Base-by-base conservation (phyloP, 1,284 basidiomycete species). In the Ceraceosorus bombacis region DNA sequence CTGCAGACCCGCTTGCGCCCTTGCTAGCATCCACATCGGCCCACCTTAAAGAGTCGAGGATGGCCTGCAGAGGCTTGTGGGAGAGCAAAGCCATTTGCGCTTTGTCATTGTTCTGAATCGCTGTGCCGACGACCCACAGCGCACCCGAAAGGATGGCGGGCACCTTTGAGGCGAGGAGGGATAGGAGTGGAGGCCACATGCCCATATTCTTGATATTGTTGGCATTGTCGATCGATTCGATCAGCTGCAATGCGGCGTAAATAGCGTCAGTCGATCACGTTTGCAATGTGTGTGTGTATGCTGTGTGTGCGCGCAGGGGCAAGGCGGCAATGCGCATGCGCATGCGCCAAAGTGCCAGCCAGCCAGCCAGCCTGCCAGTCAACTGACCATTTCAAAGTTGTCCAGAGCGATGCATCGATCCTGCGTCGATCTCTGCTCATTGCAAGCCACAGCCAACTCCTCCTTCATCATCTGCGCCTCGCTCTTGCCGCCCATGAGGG, bases 191-290 rank as follows among this genome's bases (percentile, higher is more conserved):
- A 55, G 85, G 82, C 93, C 94, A 97, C 79, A 98, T 85, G 63
- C 86, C 83, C 70, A 97, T 79, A 59, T 85, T 85, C 58, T 85
- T 84, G 55, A 98, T 82, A 80, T 97, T 86, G 76, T 92, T 96
- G 2, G 94, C 93, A 78, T 98, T 98, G 75, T 98, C 94, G 60
- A 98, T 90, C 52, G 85, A 84, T 78, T 97, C 92, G 66, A 96
- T 84, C 37, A 97, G 82, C 90, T 91, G 69, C 13, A 59, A 7
- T 37, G 12, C 13, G 39, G 12, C n/a, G 12, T n/a, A 17, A n/a
- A 8, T 54, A 41, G 13, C 51, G 15, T 52, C 15, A 52, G 15
- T 52, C 13, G 10, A 13, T 27, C 27, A 27, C 27, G 27, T 27
- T 27, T 27, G 27, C 27, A 27, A 27, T 27, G 27, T 27, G 27